Evolutionary conservation across 164 flowering plant species (phyloP).

Genomic region (Macadamia integrifolia): DNA sequence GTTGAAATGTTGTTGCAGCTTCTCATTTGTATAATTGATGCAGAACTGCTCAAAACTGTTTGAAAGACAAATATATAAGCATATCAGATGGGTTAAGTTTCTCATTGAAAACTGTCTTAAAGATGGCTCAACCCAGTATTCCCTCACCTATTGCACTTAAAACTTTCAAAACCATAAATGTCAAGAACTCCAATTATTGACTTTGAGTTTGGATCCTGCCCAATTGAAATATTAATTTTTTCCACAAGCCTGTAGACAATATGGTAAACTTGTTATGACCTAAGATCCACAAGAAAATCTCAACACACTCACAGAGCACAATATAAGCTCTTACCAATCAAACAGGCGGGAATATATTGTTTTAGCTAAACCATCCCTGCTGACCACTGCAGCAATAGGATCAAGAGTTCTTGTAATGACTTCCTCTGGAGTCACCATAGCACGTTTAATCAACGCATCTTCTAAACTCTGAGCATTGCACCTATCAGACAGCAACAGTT

Average conservation of each 20-base stretch:
- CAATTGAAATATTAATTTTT: slow-evolving; percentile 86
- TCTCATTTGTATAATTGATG: slow-evolving; percentile 95
- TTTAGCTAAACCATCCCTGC: slow-evolving; percentile 97
- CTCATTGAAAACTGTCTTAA: not conserved
- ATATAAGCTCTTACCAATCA: slow-evolving; percentile 63
- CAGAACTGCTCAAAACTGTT: slow-evolving; percentile 98
- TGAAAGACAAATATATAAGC: slow-evolving; percentile 7
- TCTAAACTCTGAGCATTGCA: slow-evolving; percentile 87
- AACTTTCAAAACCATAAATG: slow-evolving; percentile 98
- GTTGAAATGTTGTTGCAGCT: slow-evolving; percentile 95
- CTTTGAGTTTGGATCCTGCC: slow-evolving; percentile 94
- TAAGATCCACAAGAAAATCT: not conserved
- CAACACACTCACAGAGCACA: not conserved
- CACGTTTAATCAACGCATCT: slow-evolving; percentile 89
- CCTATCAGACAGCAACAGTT: slow-evolving; percentile 30
- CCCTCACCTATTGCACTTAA: slow-evolving; percentile 80
- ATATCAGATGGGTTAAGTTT: not conserved
- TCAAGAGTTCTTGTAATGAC: slow-evolving; percentile 93
- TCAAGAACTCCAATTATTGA: slow-evolving; percentile 95
- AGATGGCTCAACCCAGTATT: not conserved
- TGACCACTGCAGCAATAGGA: slow-evolving; percentile 75
- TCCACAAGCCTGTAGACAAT: slow-evolving; percentile 73
- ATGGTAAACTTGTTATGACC: slow-evolving; percentile 4
- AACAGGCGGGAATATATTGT: slow-evolving; percentile 90
- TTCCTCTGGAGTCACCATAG: slow-evolving; percentile 98